phyloP scores from a whole-genome alignment of 2,329 filamentous ascomycete genomes.

The Fusarium veterinarium region DNA sequence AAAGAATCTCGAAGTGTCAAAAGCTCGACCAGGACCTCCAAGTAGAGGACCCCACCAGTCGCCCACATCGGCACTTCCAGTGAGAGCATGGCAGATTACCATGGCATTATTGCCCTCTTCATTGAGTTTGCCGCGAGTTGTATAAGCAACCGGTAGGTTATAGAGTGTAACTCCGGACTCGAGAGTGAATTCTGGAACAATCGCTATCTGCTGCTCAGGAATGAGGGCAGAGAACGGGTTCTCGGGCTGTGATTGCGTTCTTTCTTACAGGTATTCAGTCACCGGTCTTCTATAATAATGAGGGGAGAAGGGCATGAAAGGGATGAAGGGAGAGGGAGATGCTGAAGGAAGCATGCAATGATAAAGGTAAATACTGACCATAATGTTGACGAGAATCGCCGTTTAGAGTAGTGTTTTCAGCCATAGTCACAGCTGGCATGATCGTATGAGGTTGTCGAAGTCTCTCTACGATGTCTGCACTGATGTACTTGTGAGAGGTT shows the following conservation, averaged over 20 bases:
- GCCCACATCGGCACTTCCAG: constrained; percentile 84
- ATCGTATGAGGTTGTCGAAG: constrained; percentile 4
- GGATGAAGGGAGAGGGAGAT: background rate
- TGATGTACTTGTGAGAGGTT: constrained; percentile 8
- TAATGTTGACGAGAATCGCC: constrained; percentile 41
- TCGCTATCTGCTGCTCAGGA: constrained; percentile 85
- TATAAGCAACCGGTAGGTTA: constrained; percentile 80
- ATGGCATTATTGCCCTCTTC: constrained; percentile 73
- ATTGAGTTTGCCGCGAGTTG: constrained; percentile 71
- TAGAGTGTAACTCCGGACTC: constrained; percentile 88
- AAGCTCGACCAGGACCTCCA: constrained; percentile 80
- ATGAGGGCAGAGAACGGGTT: constrained; percentile 92
- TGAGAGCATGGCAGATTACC: constrained; percentile 86
- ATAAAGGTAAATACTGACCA: constrained; percentile 45
- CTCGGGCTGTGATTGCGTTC: constrained; percentile 78
- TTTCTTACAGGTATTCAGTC: constrained; percentile 76
- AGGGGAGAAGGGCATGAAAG: background rate
- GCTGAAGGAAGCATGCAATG: background rate
- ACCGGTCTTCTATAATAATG: constrained; percentile 52
- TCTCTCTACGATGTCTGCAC: background rate
- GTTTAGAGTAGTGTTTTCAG: constrained; percentile 35
- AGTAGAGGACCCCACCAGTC: constrained; percentile 92
- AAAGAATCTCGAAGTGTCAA: constrained; percentile 86
- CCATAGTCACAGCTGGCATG: constrained; percentile 41
- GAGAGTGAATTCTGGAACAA: constrained; percentile 89